Base-by-base conservation (phyloP, 805 yeast species). In the Wickerhamiella brachini region DNA sequence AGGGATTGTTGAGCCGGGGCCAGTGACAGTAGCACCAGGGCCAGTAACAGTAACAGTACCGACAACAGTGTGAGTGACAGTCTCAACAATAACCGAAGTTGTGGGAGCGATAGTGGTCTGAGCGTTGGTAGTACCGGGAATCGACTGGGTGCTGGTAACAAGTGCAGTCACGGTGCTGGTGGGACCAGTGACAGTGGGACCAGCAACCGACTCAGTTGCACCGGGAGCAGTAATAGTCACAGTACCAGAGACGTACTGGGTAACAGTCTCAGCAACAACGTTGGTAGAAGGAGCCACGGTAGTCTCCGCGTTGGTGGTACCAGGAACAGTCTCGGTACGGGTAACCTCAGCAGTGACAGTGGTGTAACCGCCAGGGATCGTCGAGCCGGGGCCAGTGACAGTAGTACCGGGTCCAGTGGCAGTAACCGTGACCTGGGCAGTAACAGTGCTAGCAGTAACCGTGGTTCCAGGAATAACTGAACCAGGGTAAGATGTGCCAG, bases 1-100 rank as follows among this genome's bases (percentile, higher is more conserved):
- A 20, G 59, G 48, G 12, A 51, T 45, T 3, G 57, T 55, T 1
- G 57, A 49, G 8, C 57, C 57, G 1, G 57, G 58, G 12, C 44
- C 44, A 15, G 54, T 46, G 7, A 20, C 20, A 22, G 47, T 22
- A 5, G 48, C 18, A 10, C 20, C 23, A 21, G 17, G 18, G 13
- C n/a, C 22, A 20, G 51, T 22, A 21, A 29, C 20, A 15, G 41
- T 37, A 5, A 37, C 20, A 15, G 41, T n/a, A 20, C 41, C 41
- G 18, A 45, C 13, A 5, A 20, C 22, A 45, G 42, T 44, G 18
- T 13, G 20, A n/a, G 46, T 44, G 37, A 44, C 34, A 12, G 46
- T 44, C 20, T 12, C 29, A 44, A 22, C 20, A 6, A n/a, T 26
- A 20, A 13, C n/a, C 10, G 46, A 23, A 23, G 46, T 12, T 3